Conservation (phyloP, 1,139 yeast species). For the Pneumocystis oryctolagi region DNA sequence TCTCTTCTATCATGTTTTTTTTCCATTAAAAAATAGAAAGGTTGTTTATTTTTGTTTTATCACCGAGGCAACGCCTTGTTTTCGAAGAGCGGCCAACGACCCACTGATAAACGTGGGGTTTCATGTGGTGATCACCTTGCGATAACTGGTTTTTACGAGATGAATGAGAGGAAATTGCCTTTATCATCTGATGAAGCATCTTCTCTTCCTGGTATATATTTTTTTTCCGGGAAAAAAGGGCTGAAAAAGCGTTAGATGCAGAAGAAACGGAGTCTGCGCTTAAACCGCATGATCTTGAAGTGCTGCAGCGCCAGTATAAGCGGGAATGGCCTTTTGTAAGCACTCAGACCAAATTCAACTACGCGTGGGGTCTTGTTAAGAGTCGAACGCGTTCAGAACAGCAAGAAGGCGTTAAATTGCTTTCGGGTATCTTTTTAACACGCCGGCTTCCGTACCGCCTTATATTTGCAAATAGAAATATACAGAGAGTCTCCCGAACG, state of each 20-base stretch:
- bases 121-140: no score
- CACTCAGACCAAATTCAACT: constrained; percentile 76
- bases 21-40: no score
- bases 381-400: constrained; percentile 48
- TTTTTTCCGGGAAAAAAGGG: background rate
- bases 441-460: no score
- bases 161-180: background rate
- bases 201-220: background rate
- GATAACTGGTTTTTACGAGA: background rate
- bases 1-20: background rate
- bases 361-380: constrained; percentile 90
- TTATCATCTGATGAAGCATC: background rate
- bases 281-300: constrained; percentile 55
- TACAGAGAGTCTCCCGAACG: constrained; percentile 68
- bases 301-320: constrained; percentile 62
- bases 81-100: background rate
- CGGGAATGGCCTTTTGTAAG: constrained; percentile 69
- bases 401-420: constrained; percentile 59
- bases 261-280: constrained; percentile 33
- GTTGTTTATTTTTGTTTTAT: background rate
- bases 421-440: constrained; percentile 33
- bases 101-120: no score
- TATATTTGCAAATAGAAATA: constrained; percentile 12
- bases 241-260: background rate
- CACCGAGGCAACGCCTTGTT: background rate